These are phyloP conservation scores for Cynanchum wilfordii DNA, from an alignment of 257 asterid genomes.

Conservation along the genomic window DNA sequence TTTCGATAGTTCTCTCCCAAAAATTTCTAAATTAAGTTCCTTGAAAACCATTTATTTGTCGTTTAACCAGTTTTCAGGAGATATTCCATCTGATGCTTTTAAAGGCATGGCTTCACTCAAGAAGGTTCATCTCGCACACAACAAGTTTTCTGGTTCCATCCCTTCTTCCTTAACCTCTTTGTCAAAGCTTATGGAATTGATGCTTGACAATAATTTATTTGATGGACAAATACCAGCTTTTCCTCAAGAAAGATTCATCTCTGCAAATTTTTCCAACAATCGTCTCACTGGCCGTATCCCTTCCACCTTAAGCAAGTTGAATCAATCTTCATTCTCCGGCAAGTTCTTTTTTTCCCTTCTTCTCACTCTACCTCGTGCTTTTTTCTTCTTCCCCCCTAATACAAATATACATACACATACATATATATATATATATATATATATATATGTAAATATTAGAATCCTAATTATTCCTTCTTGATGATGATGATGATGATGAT, in stretches of 20 bases:
- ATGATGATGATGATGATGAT: background rate
- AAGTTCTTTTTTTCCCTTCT: background rate
- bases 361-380: too few relatives aligned
- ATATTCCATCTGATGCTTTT: conserved; percentile 37
- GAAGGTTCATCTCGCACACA: conserved; percentile 58
- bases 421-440: too few relatives aligned
- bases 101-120: conserved; percentile 51
- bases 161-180: conserved; percentile 40
- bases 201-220: conserved; percentile 51
- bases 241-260: conserved; percentile 21
- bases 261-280: conserved; percentile 48
- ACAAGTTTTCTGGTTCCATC: conserved; percentile 48
- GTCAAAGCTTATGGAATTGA: conserved; percentile 55
- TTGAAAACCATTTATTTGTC: conserved; percentile 51
- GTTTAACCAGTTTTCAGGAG: conserved; percentile 49
- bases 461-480: too few relatives aligned
- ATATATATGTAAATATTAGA: too few relatives aligned
- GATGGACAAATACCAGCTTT: conserved; percentile 54
- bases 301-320: conserved; percentile 26
- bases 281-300: conserved; percentile 61
- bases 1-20: conserved; percentile 57
- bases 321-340: conserved; percentile 49
- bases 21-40: conserved; percentile 27
- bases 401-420: too few relatives aligned
- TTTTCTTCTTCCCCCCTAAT: too few relatives aligned